These are phyloP conservation scores for Eucalyptus marginata DNA, from an alignment of 345 rosid species.

Conservation along the genomic window DNA sequence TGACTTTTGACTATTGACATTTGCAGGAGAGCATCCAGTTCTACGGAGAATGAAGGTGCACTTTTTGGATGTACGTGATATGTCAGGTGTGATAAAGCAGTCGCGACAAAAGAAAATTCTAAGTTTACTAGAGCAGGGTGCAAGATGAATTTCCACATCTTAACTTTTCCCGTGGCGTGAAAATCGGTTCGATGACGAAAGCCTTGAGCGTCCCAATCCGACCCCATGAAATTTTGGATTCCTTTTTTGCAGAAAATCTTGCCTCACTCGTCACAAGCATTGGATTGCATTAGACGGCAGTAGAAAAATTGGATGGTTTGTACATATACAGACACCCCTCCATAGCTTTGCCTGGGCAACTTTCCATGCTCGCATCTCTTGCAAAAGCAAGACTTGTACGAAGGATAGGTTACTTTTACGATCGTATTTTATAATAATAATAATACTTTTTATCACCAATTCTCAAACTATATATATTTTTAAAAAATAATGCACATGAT, in stretches of 20 bases:
- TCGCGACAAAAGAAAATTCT: neutral
- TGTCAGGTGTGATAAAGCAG: neutral
- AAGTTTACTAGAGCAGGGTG: no score
- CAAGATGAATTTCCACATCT: neutral
- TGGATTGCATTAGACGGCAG: neutral
- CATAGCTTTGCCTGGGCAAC: neutral
- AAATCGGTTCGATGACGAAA: neutral
- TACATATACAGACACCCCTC: neutral
- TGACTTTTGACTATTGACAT: neutral
- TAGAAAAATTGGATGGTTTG: neutral
- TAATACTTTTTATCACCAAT: neutral
- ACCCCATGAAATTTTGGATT: no score
- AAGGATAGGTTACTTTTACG: no score
- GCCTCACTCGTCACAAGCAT: neutral
- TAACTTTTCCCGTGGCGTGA: neutral
- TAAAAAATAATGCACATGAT: neutral
- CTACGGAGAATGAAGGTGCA: neutral
- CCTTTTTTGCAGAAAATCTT: no score
- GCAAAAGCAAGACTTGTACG: neutral
- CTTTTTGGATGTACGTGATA: neutral
- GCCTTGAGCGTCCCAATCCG: neutral
- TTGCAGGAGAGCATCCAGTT: neutral
- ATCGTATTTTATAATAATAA: neutral
- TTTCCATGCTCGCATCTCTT: neutral
- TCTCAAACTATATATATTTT: accelerated